A percentile compares a stretch with the other conserved stretches of the same genome.
These are phyloP conservation scores for Podosphaera fusca DNA, from an alignment of 2,329 filamentous ascomycete species.

Conservation along the genomic window DNA sequence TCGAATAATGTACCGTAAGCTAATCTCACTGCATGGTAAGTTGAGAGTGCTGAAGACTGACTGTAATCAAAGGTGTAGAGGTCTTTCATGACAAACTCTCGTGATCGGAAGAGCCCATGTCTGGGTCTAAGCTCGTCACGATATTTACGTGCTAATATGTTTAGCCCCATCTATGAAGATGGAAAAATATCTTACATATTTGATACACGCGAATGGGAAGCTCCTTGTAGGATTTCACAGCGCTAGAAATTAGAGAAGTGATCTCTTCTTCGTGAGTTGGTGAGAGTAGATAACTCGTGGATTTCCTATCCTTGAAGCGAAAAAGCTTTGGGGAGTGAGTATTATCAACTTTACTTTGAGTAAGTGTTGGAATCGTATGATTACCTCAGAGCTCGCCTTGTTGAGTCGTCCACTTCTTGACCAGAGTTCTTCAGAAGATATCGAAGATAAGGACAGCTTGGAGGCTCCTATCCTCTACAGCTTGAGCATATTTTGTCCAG, in stretches of 20 bases:
- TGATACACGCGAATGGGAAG: constrained; percentile 78
- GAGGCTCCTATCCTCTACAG: constrained; percentile 36
- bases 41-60: constrained; percentile 43
- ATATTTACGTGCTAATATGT: constrained; percentile 55
- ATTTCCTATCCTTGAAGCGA: constrained; percentile 55
- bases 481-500: background rate
- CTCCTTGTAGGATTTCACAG: constrained; percentile 62
- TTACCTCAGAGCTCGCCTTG: constrained; percentile 47
- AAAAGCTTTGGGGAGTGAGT: constrained; percentile 36
- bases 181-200: constrained; percentile 33
- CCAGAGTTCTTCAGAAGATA: constrained; percentile 75
- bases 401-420: constrained; percentile 59
- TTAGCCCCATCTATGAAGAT: background rate
- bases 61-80: constrained; percentile 80
- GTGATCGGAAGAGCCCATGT: constrained; percentile 64
- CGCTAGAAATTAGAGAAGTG: constrained; percentile 50
- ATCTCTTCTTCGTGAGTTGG: constrained; percentile 97
- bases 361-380: background rate
- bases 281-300: constrained; percentile 50
- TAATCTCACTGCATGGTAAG: constrained; percentile 50
- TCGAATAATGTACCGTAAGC: constrained; percentile 61
- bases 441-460: constrained; percentile 58
- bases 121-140: constrained; percentile 77
- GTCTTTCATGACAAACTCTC: constrained; percentile 96
- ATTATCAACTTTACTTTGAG: background rate